A percentile compares a stretch with the other conserved stretches of the same genome.
These are phyloP conservation scores for Colletotrichum aenigma DNA, from an alignment of 2,329 filamentous ascomycete genomes.

Conservation along the genomic window DNA sequence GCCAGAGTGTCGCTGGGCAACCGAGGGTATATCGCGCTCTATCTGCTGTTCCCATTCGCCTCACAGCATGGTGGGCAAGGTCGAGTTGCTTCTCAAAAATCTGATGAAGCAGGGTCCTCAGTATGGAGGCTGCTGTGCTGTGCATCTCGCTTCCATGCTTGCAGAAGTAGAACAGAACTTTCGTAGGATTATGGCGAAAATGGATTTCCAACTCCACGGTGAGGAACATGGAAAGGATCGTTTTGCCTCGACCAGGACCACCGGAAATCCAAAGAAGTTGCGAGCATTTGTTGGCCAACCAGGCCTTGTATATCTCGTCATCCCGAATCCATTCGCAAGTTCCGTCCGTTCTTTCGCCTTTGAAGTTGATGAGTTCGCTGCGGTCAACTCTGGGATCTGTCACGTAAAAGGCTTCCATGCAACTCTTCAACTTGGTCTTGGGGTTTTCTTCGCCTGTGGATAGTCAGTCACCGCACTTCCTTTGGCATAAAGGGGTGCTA, in stretches of 20 bases:
- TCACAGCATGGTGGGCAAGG: no score
- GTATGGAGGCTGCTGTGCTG: no score
- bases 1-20: no score
- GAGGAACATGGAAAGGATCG: neutral
- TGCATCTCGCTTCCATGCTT: no score
- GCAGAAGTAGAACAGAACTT: neutral
- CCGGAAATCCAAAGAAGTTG: neutral
- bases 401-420: neutral
- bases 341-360: neutral
- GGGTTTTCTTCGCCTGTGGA: neutral
- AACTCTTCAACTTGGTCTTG: neutral
- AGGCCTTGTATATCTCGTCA: neutral
- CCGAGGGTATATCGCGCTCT: no score
- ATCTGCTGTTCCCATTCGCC: no score
- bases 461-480: neutral
- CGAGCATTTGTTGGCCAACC: neutral
- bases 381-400: neutral
- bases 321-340: neutral
- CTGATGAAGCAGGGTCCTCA: no score
- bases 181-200: no score
- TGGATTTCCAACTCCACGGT: no score
- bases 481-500: neutral
- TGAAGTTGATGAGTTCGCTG: neutral
- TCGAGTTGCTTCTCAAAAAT: no score
- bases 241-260: fast-evolving